Percentiles rank a stretch among this genome's conserved stretches.
Evolutionary conservation across 768 basidiomycete species (phyloP).

Genomic region (Tricholoma sp.): DNA sequence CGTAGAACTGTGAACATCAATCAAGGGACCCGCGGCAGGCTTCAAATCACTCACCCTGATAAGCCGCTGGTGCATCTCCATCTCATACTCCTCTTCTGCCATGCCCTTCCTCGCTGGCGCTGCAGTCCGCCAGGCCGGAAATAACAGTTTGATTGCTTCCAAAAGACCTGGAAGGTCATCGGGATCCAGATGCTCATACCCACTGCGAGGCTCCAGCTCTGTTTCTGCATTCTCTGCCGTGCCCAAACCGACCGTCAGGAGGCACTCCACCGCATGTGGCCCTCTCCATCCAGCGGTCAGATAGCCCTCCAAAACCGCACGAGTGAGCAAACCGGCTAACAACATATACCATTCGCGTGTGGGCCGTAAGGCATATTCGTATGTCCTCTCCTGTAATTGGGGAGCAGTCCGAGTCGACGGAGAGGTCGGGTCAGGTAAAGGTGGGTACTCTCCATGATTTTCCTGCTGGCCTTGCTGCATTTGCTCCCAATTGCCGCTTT

Average conservation of each 20-base stretch:
- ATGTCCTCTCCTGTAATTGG: conserved; percentile 26
- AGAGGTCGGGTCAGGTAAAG: conserved; percentile 12
- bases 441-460: conserved; percentile 3
- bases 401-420: conserved; percentile 4
- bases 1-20: conserved; percentile 55
- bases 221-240: conserved; percentile 27
- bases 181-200: conserved; percentile 62
- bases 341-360: conserved; percentile 81
- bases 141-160: conserved; percentile 65
- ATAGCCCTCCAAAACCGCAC: conserved; percentile 85
- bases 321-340: conserved; percentile 68
- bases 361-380: conserved; percentile 54
- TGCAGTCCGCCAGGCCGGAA: conserved; percentile 46
- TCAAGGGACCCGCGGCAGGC: background rate
- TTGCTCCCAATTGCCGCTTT: conserved; percentile 13
- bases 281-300: conserved; percentile 80
- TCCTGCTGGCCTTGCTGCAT: conserved; percentile 5
- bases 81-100: conserved; percentile 67
- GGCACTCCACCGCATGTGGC: conserved; percentile 58
- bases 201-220: conserved; percentile 26
- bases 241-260: conserved; percentile 69
- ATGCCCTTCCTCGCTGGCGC: conserved; percentile 30
- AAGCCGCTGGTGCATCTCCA: conserved; percentile 70
- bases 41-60: conserved; percentile 47
- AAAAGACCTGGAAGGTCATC: conserved; percentile 68